Base-by-base conservation (phyloP, 2,329 filamentous ascomycete species). In the Calycina marina region DNA sequence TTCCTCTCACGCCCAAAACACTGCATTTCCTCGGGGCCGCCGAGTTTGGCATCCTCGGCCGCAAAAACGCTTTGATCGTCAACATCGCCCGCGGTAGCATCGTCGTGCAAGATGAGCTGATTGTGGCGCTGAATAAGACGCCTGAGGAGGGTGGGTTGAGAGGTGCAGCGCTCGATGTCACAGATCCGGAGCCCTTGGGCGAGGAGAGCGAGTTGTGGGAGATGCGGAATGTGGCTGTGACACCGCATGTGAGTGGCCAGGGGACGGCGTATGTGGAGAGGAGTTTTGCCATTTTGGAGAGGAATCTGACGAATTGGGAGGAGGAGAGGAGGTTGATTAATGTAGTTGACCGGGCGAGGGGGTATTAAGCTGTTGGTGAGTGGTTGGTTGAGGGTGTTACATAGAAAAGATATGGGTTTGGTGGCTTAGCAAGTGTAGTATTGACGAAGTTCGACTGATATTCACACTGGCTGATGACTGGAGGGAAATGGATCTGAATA, bases 151-250 rank as follows among this genome's bases (percentile, higher is more conserved):
- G 63, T 0, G 60, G 63, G 2, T 48, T 81, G 17, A 54, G 61
- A 15, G 75, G 74, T 17, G 76, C 74, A 0, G 72, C 72, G 3
- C 53, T 80, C 20, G 76, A 81, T 55, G 75, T 80, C 2, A 71
- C 74, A 10, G 72, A 78, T 41, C 74, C 75, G 0, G 76, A 81
- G 46, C 76, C 76, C 0, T 49, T 80, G 40, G 72, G 71, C 1
- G 44, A 52, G 12, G 65, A 73, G 25, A 65, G 68, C 43, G 65
- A 71, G 43, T 51, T 80, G 31, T 80, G 76, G 75, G 62, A 62
- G 30, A 51, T 70, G 38, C 61, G 66, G 14, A 77, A 78, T 52
- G 63, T 72, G 24, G 60, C 67, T 36, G 63, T 79, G 20, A 77
- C 72, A 40, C 74, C 74, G 37, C 76, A 81, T 60, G 57, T 77